Evolutionary conservation across 176 grass and related monocot genomes (phyloP).

Genomic region (Rhynchospora tenuis): DNA sequence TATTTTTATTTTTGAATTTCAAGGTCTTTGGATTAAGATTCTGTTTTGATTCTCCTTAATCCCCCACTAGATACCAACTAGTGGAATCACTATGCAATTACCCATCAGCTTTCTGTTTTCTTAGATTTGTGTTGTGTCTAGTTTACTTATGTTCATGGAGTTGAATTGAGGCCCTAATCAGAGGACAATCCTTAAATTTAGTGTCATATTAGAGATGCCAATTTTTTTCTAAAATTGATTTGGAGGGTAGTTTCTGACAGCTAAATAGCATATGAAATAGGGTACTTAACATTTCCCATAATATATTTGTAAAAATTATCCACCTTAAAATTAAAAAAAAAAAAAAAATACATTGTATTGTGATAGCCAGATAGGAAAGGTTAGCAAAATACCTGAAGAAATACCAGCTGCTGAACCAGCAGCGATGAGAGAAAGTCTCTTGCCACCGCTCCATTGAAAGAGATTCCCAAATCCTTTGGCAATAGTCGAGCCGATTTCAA

Average conservation of each 20-base stretch:
- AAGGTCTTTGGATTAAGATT: not conserved
- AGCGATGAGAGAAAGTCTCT: constrained; percentile 72
- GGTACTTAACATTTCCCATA: too few relatives aligned
- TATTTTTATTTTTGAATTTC: not conserved
- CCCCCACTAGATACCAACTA: not conserved
- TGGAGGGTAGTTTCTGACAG: too few relatives aligned
- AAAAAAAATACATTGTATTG: not conserved
- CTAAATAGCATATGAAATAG: too few relatives aligned
- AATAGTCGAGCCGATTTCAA: constrained; percentile 85
- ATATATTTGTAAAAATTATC: not conserved
- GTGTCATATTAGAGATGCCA: not conserved
- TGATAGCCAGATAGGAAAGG: not conserved
- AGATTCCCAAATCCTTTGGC: constrained; percentile 79
- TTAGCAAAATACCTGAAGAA: constrained; percentile 50
- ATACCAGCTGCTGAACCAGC: constrained; percentile 95
- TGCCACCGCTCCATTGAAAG: constrained; percentile 58
- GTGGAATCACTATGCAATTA: not conserved
- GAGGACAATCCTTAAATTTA: not conserved
- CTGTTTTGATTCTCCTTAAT: not conserved
- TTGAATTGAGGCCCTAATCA: not conserved
- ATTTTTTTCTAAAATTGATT: not conserved
- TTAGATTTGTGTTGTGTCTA: not conserved
- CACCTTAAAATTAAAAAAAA: not conserved
- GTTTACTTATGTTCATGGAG: not conserved
- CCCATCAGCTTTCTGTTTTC: not conserved